These are phyloP conservation scores for Butyriboletus loyo DNA, from an alignment of 768 basidiomycete species.

Conservation along the genomic window DNA sequence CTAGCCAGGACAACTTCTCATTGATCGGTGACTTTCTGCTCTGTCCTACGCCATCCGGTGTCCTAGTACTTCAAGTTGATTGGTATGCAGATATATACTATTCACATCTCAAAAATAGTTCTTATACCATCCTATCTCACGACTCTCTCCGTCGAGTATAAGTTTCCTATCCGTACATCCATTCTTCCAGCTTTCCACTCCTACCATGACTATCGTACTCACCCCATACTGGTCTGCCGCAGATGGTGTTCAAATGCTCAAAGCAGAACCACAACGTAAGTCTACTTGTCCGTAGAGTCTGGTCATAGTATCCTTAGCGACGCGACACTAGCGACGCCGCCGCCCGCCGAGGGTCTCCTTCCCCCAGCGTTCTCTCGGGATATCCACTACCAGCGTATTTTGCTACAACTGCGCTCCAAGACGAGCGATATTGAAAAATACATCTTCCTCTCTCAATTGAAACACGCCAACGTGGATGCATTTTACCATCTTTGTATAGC, in stretches of 20 bases:
- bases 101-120: too few relatives aligned
- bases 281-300: not conserved
- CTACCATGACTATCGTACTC: constrained; percentile 55
- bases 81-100: constrained; percentile 2
- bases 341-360: constrained; percentile 51
- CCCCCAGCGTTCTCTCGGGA: constrained; percentile 56
- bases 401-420: constrained; percentile 74
- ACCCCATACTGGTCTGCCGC: constrained; percentile 61
- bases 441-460: constrained; percentile 76
- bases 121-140: not conserved
- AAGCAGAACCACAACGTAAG: constrained; percentile 53
- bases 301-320: constrained; percentile 1
- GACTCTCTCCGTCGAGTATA: constrained; percentile 11
- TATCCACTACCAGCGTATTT: constrained; percentile 56
- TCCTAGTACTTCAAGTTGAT: not conserved
- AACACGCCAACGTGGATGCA: constrained; percentile 65
- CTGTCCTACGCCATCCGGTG: not conserved
- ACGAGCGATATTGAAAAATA: constrained; percentile 77
- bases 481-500: constrained; percentile 77
- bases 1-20: not conserved
- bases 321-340: constrained; percentile 36
- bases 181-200: not conserved
- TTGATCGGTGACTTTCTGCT: not conserved
- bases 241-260: constrained; percentile 71
- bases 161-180: not conserved